A percentile compares a stretch with the other conserved stretches of the same genome.
Conservation (phyloP, 2,329 filamentous ascomycete species). For the Nemania diffusa region DNA sequence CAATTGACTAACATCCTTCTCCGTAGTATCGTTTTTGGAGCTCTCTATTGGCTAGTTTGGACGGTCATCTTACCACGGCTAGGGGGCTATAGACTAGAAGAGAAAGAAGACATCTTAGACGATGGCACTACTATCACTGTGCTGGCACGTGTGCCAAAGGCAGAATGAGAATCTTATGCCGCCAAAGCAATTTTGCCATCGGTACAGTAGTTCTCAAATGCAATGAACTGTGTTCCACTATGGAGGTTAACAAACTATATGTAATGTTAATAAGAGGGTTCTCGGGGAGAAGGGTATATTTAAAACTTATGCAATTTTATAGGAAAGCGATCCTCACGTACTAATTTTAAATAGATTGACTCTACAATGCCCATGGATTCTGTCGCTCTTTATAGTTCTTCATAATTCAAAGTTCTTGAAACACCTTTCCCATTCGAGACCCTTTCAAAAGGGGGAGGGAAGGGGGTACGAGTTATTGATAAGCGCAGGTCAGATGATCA, state of each 20-base stretch:
- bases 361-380: too few relatives aligned
- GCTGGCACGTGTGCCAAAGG: slow-evolving; percentile 54
- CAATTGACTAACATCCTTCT: neutral
- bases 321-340: too few relatives aligned
- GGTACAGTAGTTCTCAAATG: neutral
- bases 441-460: neutral
- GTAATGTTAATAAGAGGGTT: neutral
- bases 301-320: too few relatives aligned
- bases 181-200: neutral
- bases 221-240: neutral
- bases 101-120: slow-evolving; percentile 66
- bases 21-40: slow-evolving; percentile 65
- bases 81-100: slow-evolving; percentile 70
- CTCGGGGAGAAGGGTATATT: too few relatives aligned
- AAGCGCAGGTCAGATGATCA: neutral
- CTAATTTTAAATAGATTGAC: too few relatives aligned
- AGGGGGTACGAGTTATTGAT: too few relatives aligned
- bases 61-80: slow-evolving; percentile 68
- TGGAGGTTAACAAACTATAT: neutral
- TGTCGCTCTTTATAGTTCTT: too few relatives aligned
- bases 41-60: slow-evolving; percentile 76
- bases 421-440: neutral
- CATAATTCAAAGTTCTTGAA: too few relatives aligned
- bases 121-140: slow-evolving; percentile 76
- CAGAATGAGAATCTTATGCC: slow-evolving; percentile 25